A percentile compares a stretch with the other conserved stretches of the same genome.
Evolutionary conservation across 2,329 filamentous ascomycete genomes (phyloP).

Genomic region (Pseudogymnoascus verrucosus): DNA sequence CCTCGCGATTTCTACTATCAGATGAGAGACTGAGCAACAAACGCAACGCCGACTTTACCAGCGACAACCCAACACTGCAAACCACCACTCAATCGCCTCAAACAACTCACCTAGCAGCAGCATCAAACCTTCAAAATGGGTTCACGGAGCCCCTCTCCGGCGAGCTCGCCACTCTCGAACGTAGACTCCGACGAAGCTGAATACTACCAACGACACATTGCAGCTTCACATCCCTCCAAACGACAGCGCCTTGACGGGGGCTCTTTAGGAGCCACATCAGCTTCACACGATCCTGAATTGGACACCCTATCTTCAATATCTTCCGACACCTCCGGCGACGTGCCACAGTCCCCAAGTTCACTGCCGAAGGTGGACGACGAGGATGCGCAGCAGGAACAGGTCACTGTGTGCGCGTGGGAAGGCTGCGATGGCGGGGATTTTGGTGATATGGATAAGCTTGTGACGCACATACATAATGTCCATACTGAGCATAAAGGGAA

Average conservation of each 20-base stretch:
- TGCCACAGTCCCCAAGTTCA: slow-evolving; percentile 58
- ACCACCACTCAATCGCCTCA: not conserved
- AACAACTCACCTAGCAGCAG: not conserved
- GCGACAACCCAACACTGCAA: not conserved
- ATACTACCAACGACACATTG: slow-evolving; percentile 45
- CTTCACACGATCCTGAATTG: slow-evolving; percentile 34
- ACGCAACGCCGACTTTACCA: not conserved
- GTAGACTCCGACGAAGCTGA: slow-evolving; percentile 49
- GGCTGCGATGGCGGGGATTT: slow-evolving; percentile 64
- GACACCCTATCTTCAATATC: slow-evolving; percentile 66
- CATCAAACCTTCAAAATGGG: slow-evolving; percentile 30
- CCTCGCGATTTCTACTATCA: slow-evolving; percentile 7
- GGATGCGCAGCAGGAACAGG: slow-evolving; percentile 63
- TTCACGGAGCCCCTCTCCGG: slow-evolving; percentile 39
- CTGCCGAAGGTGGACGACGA: slow-evolving; percentile 60
- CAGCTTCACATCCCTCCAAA: slow-evolving; percentile 29
- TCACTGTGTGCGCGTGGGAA: slow-evolving; percentile 72
- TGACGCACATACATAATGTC: slow-evolving; percentile 81
- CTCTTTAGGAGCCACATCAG: slow-evolving; percentile 19
- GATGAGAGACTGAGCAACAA: slow-evolving; percentile 5
- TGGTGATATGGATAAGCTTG: slow-evolving; percentile 72
- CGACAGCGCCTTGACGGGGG: slow-evolving; percentile 23
- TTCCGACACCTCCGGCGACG: slow-evolving; percentile 81
- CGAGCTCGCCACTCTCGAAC: slow-evolving; percentile 54
- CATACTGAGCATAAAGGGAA: slow-evolving; percentile 92